These are phyloP conservation scores for Marchantia paleacea DNA, from an alignment of 225 moss, liverwort and hornwort species.

Conservation along the genomic window DNA sequence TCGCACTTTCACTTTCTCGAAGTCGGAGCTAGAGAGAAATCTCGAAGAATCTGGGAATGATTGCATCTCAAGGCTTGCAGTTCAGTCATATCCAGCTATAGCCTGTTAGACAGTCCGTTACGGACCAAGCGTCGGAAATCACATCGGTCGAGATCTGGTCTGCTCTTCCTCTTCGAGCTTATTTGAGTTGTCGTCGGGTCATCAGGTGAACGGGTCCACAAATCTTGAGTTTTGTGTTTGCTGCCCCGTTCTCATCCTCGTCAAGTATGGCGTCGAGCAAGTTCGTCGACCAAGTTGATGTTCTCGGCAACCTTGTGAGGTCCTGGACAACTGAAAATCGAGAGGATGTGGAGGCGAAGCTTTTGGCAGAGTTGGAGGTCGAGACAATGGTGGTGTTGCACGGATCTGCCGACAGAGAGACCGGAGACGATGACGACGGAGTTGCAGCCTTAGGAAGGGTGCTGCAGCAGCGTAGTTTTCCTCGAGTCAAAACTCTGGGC, in stretches of 20 bases:
- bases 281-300: not conserved
- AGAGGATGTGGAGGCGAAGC: conserved; percentile 6
- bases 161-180: too few species aligned
- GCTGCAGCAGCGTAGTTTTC: conserved; percentile 10
- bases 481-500: conserved; percentile 20
- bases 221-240: not conserved
- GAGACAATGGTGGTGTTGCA: conserved; percentile 16
- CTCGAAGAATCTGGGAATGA: not conserved
- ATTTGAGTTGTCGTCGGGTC: not conserved
- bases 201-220: not conserved
- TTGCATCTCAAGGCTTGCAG: not conserved
- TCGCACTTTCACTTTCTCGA: not conserved
- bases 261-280: not conserved
- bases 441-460: conserved; percentile 7
- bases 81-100: not conserved
- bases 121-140: too few species aligned
- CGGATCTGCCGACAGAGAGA: conserved; percentile 7
- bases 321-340: not conserved
- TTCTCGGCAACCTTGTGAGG: conserved; percentile 5
- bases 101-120: not conserved
- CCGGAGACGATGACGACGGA: conserved; percentile 11
- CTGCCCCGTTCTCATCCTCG: not conserved
- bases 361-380: conserved; percentile 11
- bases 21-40: not conserved
- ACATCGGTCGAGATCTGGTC: too few species aligned